Percentiles rank a stretch among this genome's conserved stretches.
Conservation (phyloP, 2,329 filamentous ascomycete species). For the Rhynchosporium graminicola region DNA sequence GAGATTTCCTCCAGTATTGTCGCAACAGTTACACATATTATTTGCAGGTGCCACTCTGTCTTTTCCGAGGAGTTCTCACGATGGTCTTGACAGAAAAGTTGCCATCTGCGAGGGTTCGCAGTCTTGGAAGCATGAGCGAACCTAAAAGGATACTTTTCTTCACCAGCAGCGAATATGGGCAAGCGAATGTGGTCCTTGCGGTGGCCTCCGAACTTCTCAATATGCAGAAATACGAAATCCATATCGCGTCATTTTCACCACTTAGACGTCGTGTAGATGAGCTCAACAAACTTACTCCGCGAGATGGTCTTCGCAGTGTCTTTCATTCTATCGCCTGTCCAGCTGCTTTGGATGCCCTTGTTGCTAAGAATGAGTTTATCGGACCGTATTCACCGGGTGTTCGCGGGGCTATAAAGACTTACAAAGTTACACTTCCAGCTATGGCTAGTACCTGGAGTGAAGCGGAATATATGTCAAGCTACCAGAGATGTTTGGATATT, state of each 20-base stretch:
- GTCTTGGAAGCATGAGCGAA: background rate
- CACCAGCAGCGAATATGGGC: conserved; percentile 49
- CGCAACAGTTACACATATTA: too few relatives aligned
- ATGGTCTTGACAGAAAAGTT: conserved; percentile 4
- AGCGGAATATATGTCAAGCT: conserved; percentile 46
- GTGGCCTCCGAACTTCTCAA: conserved; percentile 45
- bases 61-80: background rate
- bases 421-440: conserved; percentile 33
- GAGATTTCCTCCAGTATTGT: too few relatives aligned
- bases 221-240: conserved; percentile 44
- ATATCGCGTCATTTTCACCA: conserved; percentile 47
- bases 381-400: conserved; percentile 40
- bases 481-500: conserved; percentile 43
- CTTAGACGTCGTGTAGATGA: conserved; percentile 40
- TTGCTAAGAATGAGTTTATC: conserved; percentile 25
- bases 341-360: conserved; percentile 41
- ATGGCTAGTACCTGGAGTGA: conserved; percentile 42
- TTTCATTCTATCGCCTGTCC: conserved; percentile 43
- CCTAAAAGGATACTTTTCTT: conserved; percentile 42
- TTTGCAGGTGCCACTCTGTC: background rate
- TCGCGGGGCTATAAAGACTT: conserved; percentile 40
- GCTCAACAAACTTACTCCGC: conserved; percentile 28
- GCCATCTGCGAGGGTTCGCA: background rate
- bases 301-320: conserved; percentile 24
- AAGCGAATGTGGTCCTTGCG: conserved; percentile 50